A percentile compares a stretch with the other conserved stretches of the same genome.
These are phyloP conservation scores for Glaciozyma martinii DNA, from an alignment of 768 basidiomycete species.

Conservation along the genomic window DNA sequence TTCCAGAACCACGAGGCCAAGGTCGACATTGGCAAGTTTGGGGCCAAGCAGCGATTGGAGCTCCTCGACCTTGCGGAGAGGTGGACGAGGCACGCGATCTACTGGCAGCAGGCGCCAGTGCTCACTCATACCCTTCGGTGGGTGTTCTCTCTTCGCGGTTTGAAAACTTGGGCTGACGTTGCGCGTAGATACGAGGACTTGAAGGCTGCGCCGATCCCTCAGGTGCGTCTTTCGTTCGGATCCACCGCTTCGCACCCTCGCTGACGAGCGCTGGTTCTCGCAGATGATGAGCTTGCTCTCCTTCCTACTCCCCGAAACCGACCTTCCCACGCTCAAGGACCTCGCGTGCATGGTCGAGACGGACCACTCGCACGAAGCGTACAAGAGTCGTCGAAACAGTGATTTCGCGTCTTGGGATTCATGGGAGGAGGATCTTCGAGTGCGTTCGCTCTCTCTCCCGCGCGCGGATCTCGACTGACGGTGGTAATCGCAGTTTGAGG, in stretches of 20 bases:
- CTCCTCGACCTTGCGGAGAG: background rate
- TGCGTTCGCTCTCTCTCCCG: too few species aligned
- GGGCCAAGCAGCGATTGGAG: background rate
- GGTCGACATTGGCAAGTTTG: background rate
- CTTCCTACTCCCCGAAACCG: conserved; percentile 25
- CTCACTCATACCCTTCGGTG: conserved; percentile 11
- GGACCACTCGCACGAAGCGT: conserved; percentile 2
- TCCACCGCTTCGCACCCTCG: too few species aligned
- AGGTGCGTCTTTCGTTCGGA: background rate
- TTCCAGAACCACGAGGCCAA: background rate
- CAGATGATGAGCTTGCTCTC: conserved; percentile 27
- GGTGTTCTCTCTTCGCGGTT: too few species aligned
- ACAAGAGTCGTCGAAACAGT: background rate
- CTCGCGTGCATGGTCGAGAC: conserved; percentile 18
- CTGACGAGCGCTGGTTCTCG: background rate
- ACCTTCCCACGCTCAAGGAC: conserved; percentile 15
- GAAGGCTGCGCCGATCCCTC: conserved; percentile 20
- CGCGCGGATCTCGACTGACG: too few species aligned
- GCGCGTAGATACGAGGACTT: conserved; percentile 22
- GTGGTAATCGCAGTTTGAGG: background rate
- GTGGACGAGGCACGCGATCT: conserved; percentile 12
- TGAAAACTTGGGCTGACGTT: background rate
- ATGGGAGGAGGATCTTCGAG: conserved; percentile 13
- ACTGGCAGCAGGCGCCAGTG: conserved; percentile 22
- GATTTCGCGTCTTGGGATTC: conserved; percentile 23